These are phyloP conservation scores for Globisporangium sylvaticum DNA, from an alignment of 352 stramenopile species.

Conservation along the genomic window DNA sequence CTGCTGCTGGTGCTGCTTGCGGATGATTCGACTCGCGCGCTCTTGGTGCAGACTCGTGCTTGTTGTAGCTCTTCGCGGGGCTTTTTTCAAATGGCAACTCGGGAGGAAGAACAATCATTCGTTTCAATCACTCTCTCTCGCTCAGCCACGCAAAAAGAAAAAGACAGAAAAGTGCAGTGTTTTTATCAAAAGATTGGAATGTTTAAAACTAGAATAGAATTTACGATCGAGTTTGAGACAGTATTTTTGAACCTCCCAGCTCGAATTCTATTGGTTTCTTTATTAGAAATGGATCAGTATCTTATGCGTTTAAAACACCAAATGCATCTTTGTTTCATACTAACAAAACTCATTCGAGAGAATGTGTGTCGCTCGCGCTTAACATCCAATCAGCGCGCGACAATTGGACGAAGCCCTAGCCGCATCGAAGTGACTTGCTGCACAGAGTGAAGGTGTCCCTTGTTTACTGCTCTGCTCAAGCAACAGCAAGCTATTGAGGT, in stretches of 20 bases:
- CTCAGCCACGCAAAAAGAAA: conserved; percentile 7
- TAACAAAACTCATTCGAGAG: too few species aligned
- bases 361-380: neutral
- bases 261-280: too few species aligned
- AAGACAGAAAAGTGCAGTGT: neutral
- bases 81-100: conserved; percentile 18
- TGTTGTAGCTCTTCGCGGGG: conserved; percentile 13
- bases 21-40: neutral
- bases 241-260: too few species aligned
- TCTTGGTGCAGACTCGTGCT: neutral
- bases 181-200: neutral
- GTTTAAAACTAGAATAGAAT: neutral
- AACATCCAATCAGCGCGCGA: neutral
- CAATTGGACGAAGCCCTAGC: neutral
- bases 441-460: conserved; percentile 13
- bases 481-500: neutral
- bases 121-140: conserved; percentile 18
- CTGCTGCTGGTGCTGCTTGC: neutral
- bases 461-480: neutral
- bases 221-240: too few species aligned
- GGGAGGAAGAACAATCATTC: conserved; percentile 14
- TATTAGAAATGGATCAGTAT: too few species aligned
- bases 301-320: too few species aligned
- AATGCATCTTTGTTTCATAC: too few species aligned
- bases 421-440: neutral